phyloP scores from a whole-genome alignment of 2,329 filamentous ascomycete species.

The Claviceps sp. region DNA sequence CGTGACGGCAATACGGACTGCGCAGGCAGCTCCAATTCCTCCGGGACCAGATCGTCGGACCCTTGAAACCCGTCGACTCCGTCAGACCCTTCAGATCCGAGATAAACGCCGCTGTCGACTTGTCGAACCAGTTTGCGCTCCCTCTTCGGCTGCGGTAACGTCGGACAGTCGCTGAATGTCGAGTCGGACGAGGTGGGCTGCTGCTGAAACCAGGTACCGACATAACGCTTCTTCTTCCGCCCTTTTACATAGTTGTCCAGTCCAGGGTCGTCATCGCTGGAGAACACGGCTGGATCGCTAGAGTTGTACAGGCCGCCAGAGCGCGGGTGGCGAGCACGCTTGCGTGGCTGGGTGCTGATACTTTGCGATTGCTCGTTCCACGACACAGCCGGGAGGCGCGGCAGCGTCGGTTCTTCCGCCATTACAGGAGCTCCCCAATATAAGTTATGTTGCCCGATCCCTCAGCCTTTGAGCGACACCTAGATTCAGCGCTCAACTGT shows the following conservation, averaged over 20 bases:
- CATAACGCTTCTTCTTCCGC: slow-evolving; percentile 46
- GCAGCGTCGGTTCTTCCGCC: slow-evolving; percentile 29
- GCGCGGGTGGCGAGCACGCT: slow-evolving; percentile 22
- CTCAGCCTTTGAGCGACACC: neutral
- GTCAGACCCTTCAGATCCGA: slow-evolving; percentile 41
- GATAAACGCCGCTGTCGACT: slow-evolving; percentile 55
- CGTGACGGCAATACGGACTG: slow-evolving; percentile 26
- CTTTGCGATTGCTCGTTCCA: slow-evolving; percentile 26
- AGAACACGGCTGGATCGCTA: slow-evolving; percentile 59
- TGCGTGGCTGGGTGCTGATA: slow-evolving; percentile 26
- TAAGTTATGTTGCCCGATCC: neutral
- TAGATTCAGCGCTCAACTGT: neutral
- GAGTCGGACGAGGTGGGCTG: slow-evolving; percentile 37
- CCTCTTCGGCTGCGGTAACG: slow-evolving; percentile 26
- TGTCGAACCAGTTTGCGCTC: slow-evolving; percentile 40
- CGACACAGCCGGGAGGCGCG: slow-evolving; percentile 23
- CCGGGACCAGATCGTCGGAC: slow-evolving; percentile 24
- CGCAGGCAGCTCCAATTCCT: slow-evolving; percentile 17
- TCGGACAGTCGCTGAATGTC: slow-evolving; percentile 26
- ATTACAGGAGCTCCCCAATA: slow-evolving; percentile 11
- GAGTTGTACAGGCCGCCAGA: slow-evolving; percentile 36
- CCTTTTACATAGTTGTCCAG: slow-evolving; percentile 49
- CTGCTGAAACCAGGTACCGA: slow-evolving; percentile 56
- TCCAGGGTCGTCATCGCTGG: slow-evolving; percentile 56
- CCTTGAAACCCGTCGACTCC: slow-evolving; percentile 36